These are phyloP conservation scores for Fusarium tupiense DNA, from an alignment of 2,329 filamentous ascomycete species.

Conservation along the genomic window DNA sequence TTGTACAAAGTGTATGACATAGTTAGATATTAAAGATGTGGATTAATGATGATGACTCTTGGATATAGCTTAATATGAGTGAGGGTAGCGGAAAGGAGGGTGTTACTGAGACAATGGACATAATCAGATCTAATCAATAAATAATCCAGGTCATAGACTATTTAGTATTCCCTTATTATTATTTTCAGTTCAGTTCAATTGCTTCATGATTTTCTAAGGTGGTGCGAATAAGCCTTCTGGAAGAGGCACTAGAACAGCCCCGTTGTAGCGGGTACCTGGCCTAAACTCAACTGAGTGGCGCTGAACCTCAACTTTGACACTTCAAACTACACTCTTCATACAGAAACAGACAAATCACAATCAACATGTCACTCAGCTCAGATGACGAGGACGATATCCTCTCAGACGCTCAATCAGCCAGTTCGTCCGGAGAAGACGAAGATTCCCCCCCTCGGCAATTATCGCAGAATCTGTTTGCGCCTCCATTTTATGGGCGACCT, in stretches of 20 bases:
- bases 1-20: constrained; percentile 41
- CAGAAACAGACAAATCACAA: neutral
- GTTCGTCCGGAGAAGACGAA: constrained; percentile 45
- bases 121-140: neutral
- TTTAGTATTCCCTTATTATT: neutral
- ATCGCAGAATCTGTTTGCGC: constrained; percentile 69
- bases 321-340: neutral
- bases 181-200: neutral
- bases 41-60: constrained; percentile 42
- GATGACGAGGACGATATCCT: constrained; percentile 52
- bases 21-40: constrained; percentile 33
- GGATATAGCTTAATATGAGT: neutral
- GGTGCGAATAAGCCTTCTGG: constrained; percentile 17
- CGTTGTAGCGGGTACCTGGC: constrained; percentile 24
- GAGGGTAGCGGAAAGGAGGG: neutral
- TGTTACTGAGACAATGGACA: neutral
- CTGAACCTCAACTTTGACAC: neutral
- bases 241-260: constrained; percentile 13
- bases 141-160: neutral
- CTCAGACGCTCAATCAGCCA: constrained; percentile 47
- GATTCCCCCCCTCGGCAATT: constrained; percentile 56
- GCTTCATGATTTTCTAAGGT: neutral
- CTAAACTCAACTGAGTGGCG: constrained; percentile 16
- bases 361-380: constrained; percentile 48
- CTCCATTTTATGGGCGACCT: constrained; percentile 97